Evolutionary conservation across 169 alveolate species (phyloP).

Genomic region (Cryptosporidium andersoni): DNA sequence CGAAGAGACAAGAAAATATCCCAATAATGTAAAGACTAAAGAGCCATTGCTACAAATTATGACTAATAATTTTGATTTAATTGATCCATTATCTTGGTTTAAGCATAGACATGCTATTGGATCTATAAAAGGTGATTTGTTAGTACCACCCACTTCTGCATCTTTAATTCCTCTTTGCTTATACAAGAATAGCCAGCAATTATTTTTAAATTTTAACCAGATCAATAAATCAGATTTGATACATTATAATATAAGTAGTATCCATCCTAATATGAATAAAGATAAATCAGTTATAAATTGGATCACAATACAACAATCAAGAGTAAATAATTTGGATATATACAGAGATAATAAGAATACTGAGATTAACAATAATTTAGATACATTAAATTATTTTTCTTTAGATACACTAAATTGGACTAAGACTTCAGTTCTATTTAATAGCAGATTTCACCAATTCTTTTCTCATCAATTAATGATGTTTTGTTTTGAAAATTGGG

Average conservation of each 20-base stretch:
- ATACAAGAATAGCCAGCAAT: not conserved
- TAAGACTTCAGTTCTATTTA: constrained; percentile 58
- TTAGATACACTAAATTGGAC: constrained; percentile 54
- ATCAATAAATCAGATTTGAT: not conserved
- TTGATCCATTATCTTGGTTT: constrained; percentile 66
- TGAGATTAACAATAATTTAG: constrained; percentile 7
- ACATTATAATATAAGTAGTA: not conserved
- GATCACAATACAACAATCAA: too few relatives aligned
- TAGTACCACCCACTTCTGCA: constrained; percentile 71
- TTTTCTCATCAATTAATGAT: constrained; percentile 68
- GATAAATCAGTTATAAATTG: not conserved
- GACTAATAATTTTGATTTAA: constrained; percentile 59
- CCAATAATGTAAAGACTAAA: not conserved
- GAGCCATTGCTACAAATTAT: constrained; percentile 22
- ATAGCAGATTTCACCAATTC: constrained; percentile 22
- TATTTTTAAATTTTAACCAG: not conserved
- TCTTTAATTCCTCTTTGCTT: constrained; percentile 44
- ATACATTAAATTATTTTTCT: constrained; percentile 13
- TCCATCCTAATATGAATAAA: not conserved
- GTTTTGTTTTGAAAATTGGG: constrained; percentile 70
- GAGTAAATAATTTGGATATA: not conserved
- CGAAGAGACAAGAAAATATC: too few relatives aligned
- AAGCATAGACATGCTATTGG: constrained; percentile 69
- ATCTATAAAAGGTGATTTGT: constrained; percentile 59
- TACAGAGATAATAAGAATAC: constrained; percentile 3